Base-by-base conservation (phyloP, 139 green algal genomes). In the Chlorella sp. region DNA sequence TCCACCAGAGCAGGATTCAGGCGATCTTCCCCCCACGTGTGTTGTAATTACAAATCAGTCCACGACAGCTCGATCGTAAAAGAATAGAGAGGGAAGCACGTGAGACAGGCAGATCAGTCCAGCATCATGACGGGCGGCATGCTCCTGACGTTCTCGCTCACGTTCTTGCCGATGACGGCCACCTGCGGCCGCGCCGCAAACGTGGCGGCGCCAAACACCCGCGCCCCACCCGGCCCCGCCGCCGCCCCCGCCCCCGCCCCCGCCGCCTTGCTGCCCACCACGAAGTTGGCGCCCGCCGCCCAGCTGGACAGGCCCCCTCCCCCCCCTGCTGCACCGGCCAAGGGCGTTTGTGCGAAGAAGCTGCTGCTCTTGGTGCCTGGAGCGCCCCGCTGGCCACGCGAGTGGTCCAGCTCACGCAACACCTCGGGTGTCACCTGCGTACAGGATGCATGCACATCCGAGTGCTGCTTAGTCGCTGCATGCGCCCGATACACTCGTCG, bases 401-500 rank as follows among this genome's bases (percentile, higher is more conserved):
- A 63, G 65, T 88, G 55, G 73, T 96, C 85, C 35, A 98, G 79
- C 83, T 98, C 95, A 0, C 94, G 86, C 34, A 89, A 51, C 0
- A 98, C 85, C 83, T 99, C 95, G 1, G 92, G 92, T 0, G 89
- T 93, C 24, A 97, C 84, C 82, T 89, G 75, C 27, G 20, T 24
- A n/a, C n/a, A n/a, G n/a, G n/a, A n/a, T n/a, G n/a, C n/a, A n/a
- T n/a, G n/a, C n/a, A n/a, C n/a, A n/a, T n/a, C n/a, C n/a, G n/a
- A n/a, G n/a, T n/a, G n/a, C n/a, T n/a, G n/a, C n/a, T n/a, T n/a
- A n/a, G n/a, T n/a, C n/a, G n/a, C n/a, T n/a, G n/a, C n/a, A n/a
- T n/a, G n/a, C n/a, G n/a, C n/a, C n/a, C n/a, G n/a, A n/a, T n/a
- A n/a, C n/a, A n/a, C n/a, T n/a, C n/a, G n/a, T n/a, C n/a, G n/a